Base-by-base conservation (phyloP, 1,284 basidiomycete genomes). In the Limonomyces culmigenus region DNA sequence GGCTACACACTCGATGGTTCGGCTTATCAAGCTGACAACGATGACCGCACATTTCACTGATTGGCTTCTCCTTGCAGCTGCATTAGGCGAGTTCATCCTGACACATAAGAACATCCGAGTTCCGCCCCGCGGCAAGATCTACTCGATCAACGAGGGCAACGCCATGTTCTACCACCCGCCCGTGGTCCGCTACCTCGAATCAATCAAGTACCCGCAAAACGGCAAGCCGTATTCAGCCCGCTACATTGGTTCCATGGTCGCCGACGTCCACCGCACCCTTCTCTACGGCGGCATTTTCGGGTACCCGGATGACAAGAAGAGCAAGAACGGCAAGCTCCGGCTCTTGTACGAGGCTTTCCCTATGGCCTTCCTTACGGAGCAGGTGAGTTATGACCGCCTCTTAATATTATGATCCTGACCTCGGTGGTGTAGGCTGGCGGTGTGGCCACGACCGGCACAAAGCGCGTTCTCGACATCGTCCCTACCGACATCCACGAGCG, bases 141-240 rank as follows among this genome's bases (percentile, higher is more conserved):
- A 99, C 66, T 97, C 92, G 14, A 93, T 97, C 71, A 99, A 98
- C 62, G 95, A 99, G 62, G 93, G 93, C 44, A 98, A 98, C 63
- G 74, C 87, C 37, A 67, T 83, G 67, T 92, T 91, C 64, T 98
- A 95, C 69, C 69, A 95, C 62, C 65, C 74, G 36, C 87, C 87
- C 12, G 83, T 87, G 37, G 62, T 65, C 46, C 74, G 80, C 41
- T 98, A 97, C 63, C 73, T 99, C 43, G 79, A 95, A 45, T 86
- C 80, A 46, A 88, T 99, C 73, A 99, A 99, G 61, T 93, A 67
- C 60, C 88, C 89, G 8, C 47, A 65, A 29, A 56, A 69, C 36
- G 78, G 75, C 53, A 55, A 65, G 19, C 91, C 91, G 1, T 93
- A 93, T 56, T 87, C 81, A 44, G 81, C 88, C 39, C 75, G 95